These are phyloP conservation scores for Fusarium sp. DNA, from an alignment of 2,329 filamentous ascomycete species.

Conservation along the genomic window DNA sequence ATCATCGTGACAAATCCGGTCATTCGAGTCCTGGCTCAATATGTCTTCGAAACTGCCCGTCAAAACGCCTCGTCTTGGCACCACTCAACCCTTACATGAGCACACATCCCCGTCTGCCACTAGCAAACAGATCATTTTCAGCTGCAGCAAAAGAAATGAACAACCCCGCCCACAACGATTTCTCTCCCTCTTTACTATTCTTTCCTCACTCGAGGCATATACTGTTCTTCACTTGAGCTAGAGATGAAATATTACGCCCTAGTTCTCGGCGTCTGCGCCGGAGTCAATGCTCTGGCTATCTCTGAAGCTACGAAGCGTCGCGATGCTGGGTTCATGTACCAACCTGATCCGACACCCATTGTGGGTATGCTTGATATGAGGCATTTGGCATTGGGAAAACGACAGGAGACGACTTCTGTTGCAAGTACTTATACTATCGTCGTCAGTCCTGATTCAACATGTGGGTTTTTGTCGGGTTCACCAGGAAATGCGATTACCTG, in stretches of 20 bases:
- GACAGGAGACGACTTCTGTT: not conserved
- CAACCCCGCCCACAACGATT: slow-evolving; percentile 7
- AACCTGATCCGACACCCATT: slow-evolving; percentile 16
- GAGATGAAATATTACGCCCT: slow-evolving; percentile 5
- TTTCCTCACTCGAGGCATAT: not conserved
- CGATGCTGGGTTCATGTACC: slow-evolving; percentile 4
- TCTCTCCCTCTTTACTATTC: not conserved
- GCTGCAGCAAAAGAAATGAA: slow-evolving; percentile 7
- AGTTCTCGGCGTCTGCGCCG: not conserved
- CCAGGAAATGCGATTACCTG: slow-evolving; percentile 31
- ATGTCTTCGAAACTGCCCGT: not conserved
- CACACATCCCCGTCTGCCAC: not conserved
- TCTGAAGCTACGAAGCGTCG: slow-evolving; percentile 13
- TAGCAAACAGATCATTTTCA: not conserved
- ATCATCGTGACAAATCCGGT: not conserved
- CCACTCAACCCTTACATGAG: slow-evolving; percentile 7
- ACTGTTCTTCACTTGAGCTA: too few species aligned
- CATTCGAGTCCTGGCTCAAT: not conserved
- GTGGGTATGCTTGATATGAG: not conserved
- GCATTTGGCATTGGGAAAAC: slow-evolving; percentile 9
- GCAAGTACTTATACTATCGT: slow-evolving; percentile 9
- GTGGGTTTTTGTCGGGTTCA: slow-evolving; percentile 26
- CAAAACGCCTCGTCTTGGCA: slow-evolving; percentile 23
- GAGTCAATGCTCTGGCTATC: slow-evolving; percentile 6
- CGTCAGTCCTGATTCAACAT: slow-evolving; percentile 20